phyloP scores from a whole-genome alignment of 192 early-diverging fungal species.

The Dissophora globulifera region DNA sequence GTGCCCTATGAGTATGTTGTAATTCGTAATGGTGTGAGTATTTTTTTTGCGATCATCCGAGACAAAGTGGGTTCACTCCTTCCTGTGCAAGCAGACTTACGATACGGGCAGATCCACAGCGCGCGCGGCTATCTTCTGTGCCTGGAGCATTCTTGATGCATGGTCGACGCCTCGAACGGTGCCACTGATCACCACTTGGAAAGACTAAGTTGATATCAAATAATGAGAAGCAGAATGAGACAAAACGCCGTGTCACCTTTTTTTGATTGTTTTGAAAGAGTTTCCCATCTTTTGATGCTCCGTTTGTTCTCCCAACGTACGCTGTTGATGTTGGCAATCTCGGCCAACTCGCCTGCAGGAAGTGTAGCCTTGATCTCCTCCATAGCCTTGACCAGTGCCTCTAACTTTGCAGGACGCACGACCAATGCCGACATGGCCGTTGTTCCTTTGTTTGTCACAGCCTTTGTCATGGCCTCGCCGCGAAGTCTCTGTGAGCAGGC shows the following conservation, averaged over 20 bases:
- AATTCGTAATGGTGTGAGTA: too few relatives aligned
- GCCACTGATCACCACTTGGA: conserved; percentile 92
- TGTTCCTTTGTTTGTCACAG: conserved; percentile 68
- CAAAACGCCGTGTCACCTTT: too few relatives aligned
- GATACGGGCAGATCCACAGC: conserved; percentile 92
- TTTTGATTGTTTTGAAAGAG: too few relatives aligned
- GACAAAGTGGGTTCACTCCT: too few relatives aligned
- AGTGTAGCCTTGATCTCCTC: conserved; percentile 68
- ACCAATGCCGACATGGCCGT: conserved; percentile 94
- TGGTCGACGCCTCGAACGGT: conserved; percentile 86
- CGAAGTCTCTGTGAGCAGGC: conserved; percentile 71
- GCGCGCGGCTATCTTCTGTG: conserved; percentile 83
- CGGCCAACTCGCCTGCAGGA: conserved; percentile 78
- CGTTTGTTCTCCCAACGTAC: conserved; percentile 8
- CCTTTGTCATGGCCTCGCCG: conserved; percentile 88
- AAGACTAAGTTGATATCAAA: too few relatives aligned
- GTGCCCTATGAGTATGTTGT: conserved; percentile 63
- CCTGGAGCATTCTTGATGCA: conserved; percentile 84
- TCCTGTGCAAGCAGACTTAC: too few relatives aligned
- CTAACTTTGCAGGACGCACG: conserved; percentile 75
- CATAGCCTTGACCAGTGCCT: conserved; percentile 76
- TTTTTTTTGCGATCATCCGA: too few relatives aligned
- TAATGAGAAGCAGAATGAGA: too few relatives aligned
- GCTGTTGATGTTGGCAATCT: conserved; percentile 69
- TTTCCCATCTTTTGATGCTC: too few relatives aligned